A percentile compares a stretch with the other conserved stretches of the same genome.
Conservation (phyloP, 495 filamentous ascomycete species). For the Tuber borchii region DNA sequence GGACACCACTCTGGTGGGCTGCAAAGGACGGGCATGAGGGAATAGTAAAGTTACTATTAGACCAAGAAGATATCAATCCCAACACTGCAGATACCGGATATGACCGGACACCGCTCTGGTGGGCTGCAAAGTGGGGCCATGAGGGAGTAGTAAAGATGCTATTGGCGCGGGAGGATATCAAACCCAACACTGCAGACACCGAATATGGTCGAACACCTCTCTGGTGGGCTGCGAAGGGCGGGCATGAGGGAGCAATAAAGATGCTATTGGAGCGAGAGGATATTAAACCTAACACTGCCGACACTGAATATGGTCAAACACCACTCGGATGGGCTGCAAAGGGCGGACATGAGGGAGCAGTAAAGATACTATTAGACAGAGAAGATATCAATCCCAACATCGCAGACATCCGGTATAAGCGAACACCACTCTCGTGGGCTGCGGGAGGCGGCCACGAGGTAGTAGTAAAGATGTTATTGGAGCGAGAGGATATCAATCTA, state of each 20-base stretch:
- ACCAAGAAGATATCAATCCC: too few species aligned
- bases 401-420: neutral
- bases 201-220: neutral
- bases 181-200: neutral
- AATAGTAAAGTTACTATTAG: too few species aligned
- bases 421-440: neutral
- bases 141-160: neutral
- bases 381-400: neutral
- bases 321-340: neutral
- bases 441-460: neutral
- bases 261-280: neutral
- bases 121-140: too few species aligned
- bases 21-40: too few species aligned
- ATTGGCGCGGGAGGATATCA: neutral
- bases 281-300: neutral
- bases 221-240: too few species aligned
- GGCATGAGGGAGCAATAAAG: neutral
- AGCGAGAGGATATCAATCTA: neutral
- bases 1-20: too few species aligned
- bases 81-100: too few species aligned
- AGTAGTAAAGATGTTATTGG: neutral
- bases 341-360: neutral
- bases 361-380: neutral
- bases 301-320: neutral
- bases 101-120: too few species aligned